phyloP scores from a whole-genome alignment of 2,329 filamentous ascomycete species.

The Orbilia ellipsospora region DNA sequence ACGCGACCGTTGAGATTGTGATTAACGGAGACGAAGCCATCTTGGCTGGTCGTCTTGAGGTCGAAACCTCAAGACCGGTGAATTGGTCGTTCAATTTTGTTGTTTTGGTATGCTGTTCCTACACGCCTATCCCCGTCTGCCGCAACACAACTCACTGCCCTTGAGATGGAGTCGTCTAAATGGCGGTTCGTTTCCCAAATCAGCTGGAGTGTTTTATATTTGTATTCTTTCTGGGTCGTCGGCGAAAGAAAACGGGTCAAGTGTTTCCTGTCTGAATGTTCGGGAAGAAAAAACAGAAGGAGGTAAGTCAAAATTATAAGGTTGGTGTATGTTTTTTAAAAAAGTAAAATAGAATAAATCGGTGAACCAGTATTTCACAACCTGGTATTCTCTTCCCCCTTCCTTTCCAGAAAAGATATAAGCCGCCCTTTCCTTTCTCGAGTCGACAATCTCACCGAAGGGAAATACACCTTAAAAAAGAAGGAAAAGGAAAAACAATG shows the following conservation, averaged over 20 bases:
- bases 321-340: slow-evolving; percentile 12
- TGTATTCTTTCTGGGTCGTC: neutral
- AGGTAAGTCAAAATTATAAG: slow-evolving; percentile 26
- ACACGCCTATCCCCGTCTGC: neutral
- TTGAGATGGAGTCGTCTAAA: too few relatives aligned
- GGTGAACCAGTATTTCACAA: slow-evolving; percentile 33
- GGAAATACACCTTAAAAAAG: slow-evolving; percentile 40
- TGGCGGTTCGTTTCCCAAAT: slow-evolving; percentile 1
- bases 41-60: slow-evolving; percentile 51
- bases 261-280: neutral
- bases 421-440: slow-evolving; percentile 48
- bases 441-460: slow-evolving; percentile 49
- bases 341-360: slow-evolving; percentile 12
- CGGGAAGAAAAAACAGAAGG: slow-evolving; percentile 1
- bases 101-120: slow-evolving; percentile 46
- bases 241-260: neutral
- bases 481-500: slow-evolving; percentile 17
- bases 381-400: slow-evolving; percentile 38
- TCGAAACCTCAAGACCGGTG: slow-evolving; percentile 54
- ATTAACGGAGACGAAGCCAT: slow-evolving; percentile 54
- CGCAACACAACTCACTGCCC: slow-evolving; percentile 2
- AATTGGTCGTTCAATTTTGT: slow-evolving; percentile 50
- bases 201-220: neutral
- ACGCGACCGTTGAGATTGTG: slow-evolving; percentile 47
- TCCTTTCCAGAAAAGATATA: slow-evolving; percentile 36